Evolutionary conservation across 2,329 filamentous ascomycete species (phyloP).

Genomic region (Hansfordia pulvinata): DNA sequence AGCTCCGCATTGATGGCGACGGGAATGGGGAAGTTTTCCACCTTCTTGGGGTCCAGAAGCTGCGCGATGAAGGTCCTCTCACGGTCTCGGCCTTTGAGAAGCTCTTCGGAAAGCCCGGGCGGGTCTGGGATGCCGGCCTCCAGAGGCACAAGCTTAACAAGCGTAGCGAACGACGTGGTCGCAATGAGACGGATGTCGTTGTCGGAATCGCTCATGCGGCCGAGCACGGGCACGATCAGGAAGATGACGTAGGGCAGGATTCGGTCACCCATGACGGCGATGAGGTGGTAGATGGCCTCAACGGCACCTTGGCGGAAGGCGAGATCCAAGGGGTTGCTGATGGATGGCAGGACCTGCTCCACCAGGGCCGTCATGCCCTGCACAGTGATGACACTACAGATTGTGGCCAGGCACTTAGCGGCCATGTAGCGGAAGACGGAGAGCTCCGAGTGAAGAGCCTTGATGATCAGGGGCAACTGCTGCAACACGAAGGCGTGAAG

Average conservation of each 20-base stretch:
- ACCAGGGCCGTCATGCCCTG: conserved; percentile 94
- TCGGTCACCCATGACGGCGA: conserved; percentile 92
- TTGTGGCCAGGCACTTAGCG: conserved; percentile 91
- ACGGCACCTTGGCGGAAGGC: conserved; percentile 86
- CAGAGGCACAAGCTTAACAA: conserved; percentile 92
- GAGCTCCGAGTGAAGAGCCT: conserved; percentile 73
- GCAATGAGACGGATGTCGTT: conserved; percentile 89
- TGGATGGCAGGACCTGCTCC: conserved; percentile 80
- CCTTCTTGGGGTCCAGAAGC: conserved; percentile 91
- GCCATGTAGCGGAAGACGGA: conserved; percentile 94
- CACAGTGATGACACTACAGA: conserved; percentile 92
- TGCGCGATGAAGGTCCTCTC: conserved; percentile 95
- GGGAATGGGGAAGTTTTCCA: conserved; percentile 84
- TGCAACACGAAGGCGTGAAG: conserved; percentile 71
- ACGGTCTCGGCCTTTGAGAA: conserved; percentile 80
- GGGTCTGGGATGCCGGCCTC: conserved; percentile 97
- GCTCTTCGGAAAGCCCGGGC: conserved; percentile 75
- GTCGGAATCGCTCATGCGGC: conserved; percentile 96
- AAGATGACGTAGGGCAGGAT: conserved; percentile 98
- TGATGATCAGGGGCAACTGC: conserved; percentile 74
- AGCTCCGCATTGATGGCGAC: conserved; percentile 95
- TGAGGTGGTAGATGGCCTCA: conserved; percentile 91
- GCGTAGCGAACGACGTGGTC: conserved; percentile 90
- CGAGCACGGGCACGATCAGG: conserved; percentile 90
- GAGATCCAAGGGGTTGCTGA: conserved; percentile 80